Percentiles rank a stretch among this genome's conserved stretches.
These are phyloP conservation scores for Gossypium mustelinum DNA, from an alignment of 345 rosid species.

Conservation along the genomic window DNA sequence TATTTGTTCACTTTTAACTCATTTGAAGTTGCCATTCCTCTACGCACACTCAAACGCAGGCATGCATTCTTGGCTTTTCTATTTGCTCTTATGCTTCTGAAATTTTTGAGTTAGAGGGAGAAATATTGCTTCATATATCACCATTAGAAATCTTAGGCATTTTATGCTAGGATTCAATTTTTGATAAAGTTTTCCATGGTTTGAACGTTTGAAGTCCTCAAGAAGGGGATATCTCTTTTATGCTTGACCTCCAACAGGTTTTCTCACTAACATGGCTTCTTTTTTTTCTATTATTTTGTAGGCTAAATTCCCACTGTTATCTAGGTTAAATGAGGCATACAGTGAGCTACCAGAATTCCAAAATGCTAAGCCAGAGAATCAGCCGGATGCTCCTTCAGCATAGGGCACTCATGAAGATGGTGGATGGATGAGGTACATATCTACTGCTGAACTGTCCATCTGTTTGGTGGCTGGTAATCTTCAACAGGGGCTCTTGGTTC, in stretches of 20 bases:
- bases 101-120: neutral
- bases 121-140: neutral
- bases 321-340: constrained; percentile 56
- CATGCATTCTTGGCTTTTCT: neutral
- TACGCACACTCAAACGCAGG: neutral
- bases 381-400: constrained; percentile 35
- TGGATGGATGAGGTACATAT: neutral
- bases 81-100: neutral
- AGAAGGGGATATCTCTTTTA: neutral
- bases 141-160: neutral
- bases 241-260: neutral
- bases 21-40: neutral
- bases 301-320: constrained; percentile 55
- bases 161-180: neutral
- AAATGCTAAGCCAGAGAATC: constrained; percentile 31
- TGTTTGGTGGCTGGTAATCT: neutral
- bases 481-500: neutral
- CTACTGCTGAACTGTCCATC: neutral
- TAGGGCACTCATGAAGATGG: constrained; percentile 1
- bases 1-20: neutral
- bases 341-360: constrained; percentile 40
- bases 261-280: neutral
- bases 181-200: neutral
- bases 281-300: constrained; percentile 22
- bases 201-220: neutral